These are phyloP conservation scores for Psilocybe cubensis DNA, from an alignment of 768 basidiomycete species.

Conservation along the genomic window DNA sequence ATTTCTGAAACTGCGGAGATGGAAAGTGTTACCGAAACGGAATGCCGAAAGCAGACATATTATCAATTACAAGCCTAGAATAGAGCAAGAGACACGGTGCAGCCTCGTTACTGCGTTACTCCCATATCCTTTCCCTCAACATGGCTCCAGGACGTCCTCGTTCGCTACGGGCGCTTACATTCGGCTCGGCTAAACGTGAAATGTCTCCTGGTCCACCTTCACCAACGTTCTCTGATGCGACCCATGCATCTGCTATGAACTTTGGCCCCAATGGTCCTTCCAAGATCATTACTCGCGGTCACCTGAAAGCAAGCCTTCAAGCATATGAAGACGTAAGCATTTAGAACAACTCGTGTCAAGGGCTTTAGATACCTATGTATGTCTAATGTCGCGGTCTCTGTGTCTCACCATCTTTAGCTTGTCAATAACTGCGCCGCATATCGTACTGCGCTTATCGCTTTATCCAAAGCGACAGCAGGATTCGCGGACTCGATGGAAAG, in stretches of 20 bases:
- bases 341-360: constrained; percentile 5
- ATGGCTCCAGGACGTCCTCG: constrained; percentile 54
- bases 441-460: constrained; percentile 75
- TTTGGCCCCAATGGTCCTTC: constrained; percentile 75
- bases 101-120: constrained; percentile 9
- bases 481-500: constrained; percentile 88
- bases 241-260: constrained; percentile 77
- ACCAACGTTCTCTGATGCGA: constrained; percentile 83
- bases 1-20: constrained; percentile 11
- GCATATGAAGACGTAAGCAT: constrained; percentile 78
- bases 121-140: constrained; percentile 6
- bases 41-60: constrained; percentile 6
- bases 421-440: constrained; percentile 78
- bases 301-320: constrained; percentile 78
- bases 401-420: constrained; percentile 49
- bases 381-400: not conserved
- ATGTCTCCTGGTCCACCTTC: constrained; percentile 69
- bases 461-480: constrained; percentile 82
- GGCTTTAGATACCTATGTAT: not conserved
- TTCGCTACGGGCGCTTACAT: constrained; percentile 60
- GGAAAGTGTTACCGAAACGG: constrained; percentile 13
- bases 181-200: constrained; percentile 43
- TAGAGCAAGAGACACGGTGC: constrained; percentile 2
- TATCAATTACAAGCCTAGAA: not conserved
- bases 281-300: constrained; percentile 81